Conservation (phyloP, 225 moss, liverwort and hornwort species). For the Climacium dendroides region DNA sequence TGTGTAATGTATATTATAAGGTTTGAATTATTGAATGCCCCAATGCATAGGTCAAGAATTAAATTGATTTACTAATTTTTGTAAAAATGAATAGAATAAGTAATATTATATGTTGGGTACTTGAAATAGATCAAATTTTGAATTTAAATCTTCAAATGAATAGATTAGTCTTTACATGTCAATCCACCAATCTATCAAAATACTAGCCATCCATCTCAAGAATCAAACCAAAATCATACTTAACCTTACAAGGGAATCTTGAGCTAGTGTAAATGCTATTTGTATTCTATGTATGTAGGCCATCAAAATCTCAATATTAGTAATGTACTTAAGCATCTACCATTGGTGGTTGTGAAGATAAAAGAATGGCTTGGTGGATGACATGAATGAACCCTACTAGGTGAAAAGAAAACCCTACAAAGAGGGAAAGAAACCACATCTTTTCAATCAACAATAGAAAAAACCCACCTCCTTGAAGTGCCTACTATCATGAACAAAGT, state of each 20-base stretch:
- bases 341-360: background rate
- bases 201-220: background rate
- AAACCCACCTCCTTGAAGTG: background rate
- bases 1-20: background rate
- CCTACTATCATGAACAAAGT: accelerated
- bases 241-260: background rate
- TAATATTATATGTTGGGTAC: background rate
- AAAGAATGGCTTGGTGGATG: background rate
- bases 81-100: background rate
- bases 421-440: background rate
- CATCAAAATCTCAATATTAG: background rate
- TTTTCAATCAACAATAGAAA: background rate
- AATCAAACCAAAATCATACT: background rate
- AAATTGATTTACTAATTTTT: background rate
- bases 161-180: background rate
- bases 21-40: background rate
- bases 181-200: background rate
- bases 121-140: background rate
- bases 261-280: background rate
- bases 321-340: background rate
- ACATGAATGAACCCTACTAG: background rate
- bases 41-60: background rate
- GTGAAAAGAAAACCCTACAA: background rate
- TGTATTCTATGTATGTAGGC: too few relatives aligned
- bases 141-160: background rate